phyloP scores from a whole-genome alignment of 495 filamentous ascomycete genomes.

The Tirmania nivea region DNA sequence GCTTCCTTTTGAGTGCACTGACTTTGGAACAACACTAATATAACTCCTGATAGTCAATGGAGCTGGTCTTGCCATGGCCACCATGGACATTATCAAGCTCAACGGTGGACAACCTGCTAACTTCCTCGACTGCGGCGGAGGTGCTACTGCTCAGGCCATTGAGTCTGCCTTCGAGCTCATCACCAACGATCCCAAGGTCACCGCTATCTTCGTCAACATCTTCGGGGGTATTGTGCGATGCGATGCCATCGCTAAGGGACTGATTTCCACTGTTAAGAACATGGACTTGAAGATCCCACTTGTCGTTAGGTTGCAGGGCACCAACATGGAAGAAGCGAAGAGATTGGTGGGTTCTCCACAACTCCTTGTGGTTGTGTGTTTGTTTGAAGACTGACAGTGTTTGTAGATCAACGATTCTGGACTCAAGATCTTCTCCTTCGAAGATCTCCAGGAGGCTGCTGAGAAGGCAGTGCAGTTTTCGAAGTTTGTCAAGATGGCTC shows the following conservation, averaged over 20 bases:
- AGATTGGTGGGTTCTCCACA: slow-evolving; percentile 37
- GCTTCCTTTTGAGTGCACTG: not conserved
- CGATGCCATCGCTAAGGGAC: slow-evolving; percentile 88
- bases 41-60: slow-evolving; percentile 50
- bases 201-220: slow-evolving; percentile 98
- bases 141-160: slow-evolving; percentile 89
- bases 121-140: slow-evolving; percentile 96
- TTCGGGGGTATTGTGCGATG: slow-evolving; percentile 97
- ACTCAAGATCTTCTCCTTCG: slow-evolving; percentile 98
- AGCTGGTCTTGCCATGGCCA: slow-evolving; percentile 96
- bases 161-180: slow-evolving; percentile 95
- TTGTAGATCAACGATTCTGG: slow-evolving; percentile 78
- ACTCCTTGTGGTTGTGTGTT: not conserved
- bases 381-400: not conserved
- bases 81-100: slow-evolving; percentile 99
- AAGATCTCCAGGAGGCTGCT: slow-evolving; percentile 88
- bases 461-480: slow-evolving; percentile 98
- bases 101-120: slow-evolving; percentile 92
- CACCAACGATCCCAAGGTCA: slow-evolving; percentile 94
- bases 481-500: slow-evolving; percentile 97
- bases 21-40: not conserved
- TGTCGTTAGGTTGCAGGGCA: slow-evolving; percentile 88
- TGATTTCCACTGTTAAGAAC: slow-evolving; percentile 79
- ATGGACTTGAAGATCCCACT: slow-evolving; percentile 94
- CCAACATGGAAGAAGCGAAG: slow-evolving; percentile 92